A percentile compares a stretch with the other conserved stretches of the same genome.
These are phyloP conservation scores for Ilyonectria sp. DNA, from an alignment of 2,329 filamentous ascomycete genomes.

Conservation along the genomic window DNA sequence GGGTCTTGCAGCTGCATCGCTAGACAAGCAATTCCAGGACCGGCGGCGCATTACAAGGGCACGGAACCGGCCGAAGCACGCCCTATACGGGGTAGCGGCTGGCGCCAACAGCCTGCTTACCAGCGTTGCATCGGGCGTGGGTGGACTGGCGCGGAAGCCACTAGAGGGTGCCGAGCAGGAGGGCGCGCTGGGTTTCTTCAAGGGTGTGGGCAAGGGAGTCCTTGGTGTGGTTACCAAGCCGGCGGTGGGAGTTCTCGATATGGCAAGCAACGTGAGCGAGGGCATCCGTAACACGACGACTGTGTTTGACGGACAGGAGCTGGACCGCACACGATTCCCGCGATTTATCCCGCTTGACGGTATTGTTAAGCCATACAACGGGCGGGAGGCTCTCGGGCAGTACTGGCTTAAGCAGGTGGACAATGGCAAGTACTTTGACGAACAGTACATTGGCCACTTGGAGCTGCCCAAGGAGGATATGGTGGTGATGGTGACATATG, in stretches of 20 bases:
- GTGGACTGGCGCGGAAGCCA: constrained; percentile 92
- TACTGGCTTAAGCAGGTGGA: constrained; percentile 99
- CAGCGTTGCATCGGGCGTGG: constrained; percentile 93
- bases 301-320: constrained; percentile 94
- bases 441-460: constrained; percentile 96
- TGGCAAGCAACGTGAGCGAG: constrained; percentile 96
- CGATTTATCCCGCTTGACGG: constrained; percentile 94
- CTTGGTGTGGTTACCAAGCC: constrained; percentile 97
- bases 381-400: constrained; percentile 95
- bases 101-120: constrained; percentile 96
- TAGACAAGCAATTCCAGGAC: constrained; percentile 99
- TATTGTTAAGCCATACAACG: constrained; percentile 93
- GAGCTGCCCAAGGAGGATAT: constrained; percentile 92
- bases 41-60: constrained; percentile 93
- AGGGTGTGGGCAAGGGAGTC: constrained; percentile 95
- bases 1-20: constrained; percentile 92
- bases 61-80: constrained; percentile 96
- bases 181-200: constrained; percentile 94
- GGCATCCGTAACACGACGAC: constrained; percentile 99
- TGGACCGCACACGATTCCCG: constrained; percentile 94
- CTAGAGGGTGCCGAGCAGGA: constrained; percentile 97
- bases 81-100: constrained; percentile 94
- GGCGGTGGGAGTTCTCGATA: constrained; percentile 95
- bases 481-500: constrained; percentile 90
- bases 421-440: constrained; percentile 97